Percentiles rank a stretch among this genome's conserved stretches.
Conservation (phyloP, 2,329 filamentous ascomycete genomes). For the Pseudogymnoascus sp. region DNA sequence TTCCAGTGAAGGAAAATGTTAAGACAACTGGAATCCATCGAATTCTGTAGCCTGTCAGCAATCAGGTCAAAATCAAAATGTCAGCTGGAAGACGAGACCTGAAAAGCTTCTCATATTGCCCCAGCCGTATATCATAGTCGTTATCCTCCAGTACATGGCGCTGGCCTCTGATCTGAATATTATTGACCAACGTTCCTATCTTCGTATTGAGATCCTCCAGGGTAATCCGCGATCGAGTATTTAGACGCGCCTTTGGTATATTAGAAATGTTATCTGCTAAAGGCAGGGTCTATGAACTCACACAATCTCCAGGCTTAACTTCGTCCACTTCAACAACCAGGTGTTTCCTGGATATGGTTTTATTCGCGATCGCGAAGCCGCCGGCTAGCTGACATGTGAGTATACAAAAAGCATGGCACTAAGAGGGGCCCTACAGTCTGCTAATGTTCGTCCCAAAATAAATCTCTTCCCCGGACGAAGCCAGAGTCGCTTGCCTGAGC, state of each 20-base stretch:
- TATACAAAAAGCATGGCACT: background rate
- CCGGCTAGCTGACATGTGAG: conserved; percentile 40
- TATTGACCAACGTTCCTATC: conserved; percentile 73
- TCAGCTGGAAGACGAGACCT: conserved; percentile 32
- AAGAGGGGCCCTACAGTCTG: conserved; percentile 44
- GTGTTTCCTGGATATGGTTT: conserved; percentile 83
- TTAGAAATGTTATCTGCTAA: conserved; percentile 13
- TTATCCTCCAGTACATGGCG: conserved; percentile 47
- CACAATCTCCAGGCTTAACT: conserved; percentile 59
- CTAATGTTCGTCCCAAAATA: conserved; percentile 71
- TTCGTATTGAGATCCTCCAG: conserved; percentile 79
- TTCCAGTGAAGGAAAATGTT: conserved; percentile 68
- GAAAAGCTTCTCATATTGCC: conserved; percentile 58
- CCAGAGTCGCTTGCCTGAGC: conserved; percentile 65
- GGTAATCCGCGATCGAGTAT: conserved; percentile 55
- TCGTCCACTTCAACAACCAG: conserved; percentile 64
- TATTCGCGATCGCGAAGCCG: conserved; percentile 64
- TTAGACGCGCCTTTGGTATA: conserved; percentile 15
- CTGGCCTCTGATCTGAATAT: conserved; percentile 56
- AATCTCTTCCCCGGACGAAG: conserved; percentile 77
- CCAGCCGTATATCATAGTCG: conserved; percentile 62
- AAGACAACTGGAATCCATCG: conserved; percentile 76
- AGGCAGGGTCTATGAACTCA: conserved; percentile 33
- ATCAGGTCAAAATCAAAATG: background rate
- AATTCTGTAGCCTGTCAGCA: conserved; percentile 42